Evolutionary conservation across 805 yeast species (phyloP), one percentile per base, ranked within the genome.

Genomic region (Zygotorulaspora sp.): DNA sequence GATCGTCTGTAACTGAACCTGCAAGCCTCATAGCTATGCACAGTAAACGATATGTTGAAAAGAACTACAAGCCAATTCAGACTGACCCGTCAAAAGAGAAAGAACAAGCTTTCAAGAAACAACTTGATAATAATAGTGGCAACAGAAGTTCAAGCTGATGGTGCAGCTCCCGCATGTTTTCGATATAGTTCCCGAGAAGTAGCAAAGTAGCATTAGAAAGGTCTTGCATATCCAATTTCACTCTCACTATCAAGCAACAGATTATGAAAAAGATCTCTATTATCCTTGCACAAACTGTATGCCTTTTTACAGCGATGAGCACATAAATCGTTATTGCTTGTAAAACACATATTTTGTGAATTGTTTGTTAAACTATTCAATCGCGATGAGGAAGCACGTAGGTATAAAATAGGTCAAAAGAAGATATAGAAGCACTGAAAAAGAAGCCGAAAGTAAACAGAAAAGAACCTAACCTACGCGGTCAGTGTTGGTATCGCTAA

Each of bases 211-310:
- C 22, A 61, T 73, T 32, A 58, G 61, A 7, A 57, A 49, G 41
- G 70, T 76, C 5, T 44, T 75, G 12, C 81, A 75, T 54, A 67
- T 75, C 1, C 75, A 77, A 9, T 68, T 75, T 28, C 77, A 77
- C 13, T 65, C 70, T 43, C 34, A 47, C 6, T 58, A 49, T 28
- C 57, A 58, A 13, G 36, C 33, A 11, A 59, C 62, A 3, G 71
- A 72, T 38, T 65, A 67, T 5, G 77, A 74, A 43, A 63, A 65
- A 11, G 78, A 68, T 33, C 63, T 74, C 45, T 52, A n/a, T n/a
- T n/a, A n/a, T n/a, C n/a, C n/a, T n/a, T n/a, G n/a, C n/a, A n/a
- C n/a, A n/a, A n/a, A n/a, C n/a, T n/a, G n/a, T n/a, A n/a, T n/a
- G n/a, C n/a, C n/a, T n/a, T n/a, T n/a, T n/a, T n/a, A n/a, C n/a